phyloP scores from a whole-genome alignment of 1,284 basidiomycete species.

The Sanghuangporus sanghuang region DNA sequence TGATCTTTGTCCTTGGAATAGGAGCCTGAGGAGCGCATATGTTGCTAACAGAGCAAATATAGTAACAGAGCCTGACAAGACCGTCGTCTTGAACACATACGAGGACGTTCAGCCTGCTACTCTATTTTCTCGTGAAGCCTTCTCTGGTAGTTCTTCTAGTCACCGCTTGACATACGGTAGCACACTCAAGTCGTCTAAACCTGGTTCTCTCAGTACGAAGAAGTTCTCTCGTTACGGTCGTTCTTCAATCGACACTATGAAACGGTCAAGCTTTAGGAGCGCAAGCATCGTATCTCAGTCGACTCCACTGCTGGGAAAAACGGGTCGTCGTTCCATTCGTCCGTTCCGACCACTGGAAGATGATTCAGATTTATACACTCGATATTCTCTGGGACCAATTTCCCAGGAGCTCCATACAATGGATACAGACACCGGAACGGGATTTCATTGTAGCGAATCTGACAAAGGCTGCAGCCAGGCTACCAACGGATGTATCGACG shows the following conservation, averaged over 20 bases:
- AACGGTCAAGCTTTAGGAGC: conserved; percentile 9
- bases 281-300: conserved; percentile 13
- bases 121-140: not conserved
- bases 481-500: not conserved
- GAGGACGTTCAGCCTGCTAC: not conserved
- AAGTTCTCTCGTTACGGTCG: not conserved
- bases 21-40: not conserved
- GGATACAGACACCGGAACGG: not conserved
- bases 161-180: not conserved
- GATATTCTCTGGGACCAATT: not conserved
- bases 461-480: not conserved
- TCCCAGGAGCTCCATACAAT: not conserved
- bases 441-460: not conserved
- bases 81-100: not conserved
- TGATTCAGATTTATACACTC: not conserved
- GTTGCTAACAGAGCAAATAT: not conserved
- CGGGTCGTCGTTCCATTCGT: not conserved
- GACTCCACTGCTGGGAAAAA: not conserved
- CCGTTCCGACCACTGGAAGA: not conserved
- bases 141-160: not conserved
- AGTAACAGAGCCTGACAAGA: not conserved
- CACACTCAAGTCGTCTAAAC: not conserved
- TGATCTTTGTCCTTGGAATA: not conserved
- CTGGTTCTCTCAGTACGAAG: not conserved
- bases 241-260: not conserved